Conservation (phyloP, 768 basidiomycete genomes). For the Russula griseocarnosa region DNA sequence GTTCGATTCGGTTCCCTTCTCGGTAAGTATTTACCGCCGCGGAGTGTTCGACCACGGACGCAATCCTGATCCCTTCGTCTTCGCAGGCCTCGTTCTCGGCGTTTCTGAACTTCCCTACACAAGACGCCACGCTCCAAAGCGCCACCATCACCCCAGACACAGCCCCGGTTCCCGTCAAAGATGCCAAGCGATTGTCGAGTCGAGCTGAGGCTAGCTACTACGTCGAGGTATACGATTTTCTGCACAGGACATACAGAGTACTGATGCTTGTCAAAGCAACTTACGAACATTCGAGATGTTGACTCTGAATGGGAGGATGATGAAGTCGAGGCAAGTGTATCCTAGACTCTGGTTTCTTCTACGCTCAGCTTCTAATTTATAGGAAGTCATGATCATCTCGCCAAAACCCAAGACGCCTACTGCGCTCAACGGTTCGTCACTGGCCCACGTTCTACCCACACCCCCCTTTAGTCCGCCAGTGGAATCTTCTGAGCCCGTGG, state of each 20-base stretch:
- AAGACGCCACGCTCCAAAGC: slow-evolving; percentile 5
- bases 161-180: slow-evolving; percentile 1
- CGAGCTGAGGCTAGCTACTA: slow-evolving; percentile 27
- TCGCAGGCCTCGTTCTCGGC: slow-evolving; percentile 27
- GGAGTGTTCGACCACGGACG: neutral
- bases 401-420: slow-evolving; percentile 18
- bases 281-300: slow-evolving; percentile 27
- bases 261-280: slow-evolving; percentile 19
- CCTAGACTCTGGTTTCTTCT: neutral
- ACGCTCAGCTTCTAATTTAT: neutral
- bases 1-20: slow-evolving; percentile 29
- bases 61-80: neutral
- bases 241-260: neutral
- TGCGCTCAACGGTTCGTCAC: neutral
- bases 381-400: slow-evolving; percentile 30
- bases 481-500: neutral
- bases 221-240: slow-evolving; percentile 24
- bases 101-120: slow-evolving; percentile 11
- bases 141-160: slow-evolving; percentile 8
- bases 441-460: slow-evolving; percentile 5
- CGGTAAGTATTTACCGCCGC: slow-evolving; percentile 15
- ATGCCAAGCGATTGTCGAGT: slow-evolving; percentile 15
- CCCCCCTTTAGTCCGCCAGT: slow-evolving; percentile 8
- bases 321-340: slow-evolving; percentile 26
- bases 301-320: slow-evolving; percentile 30